Evolutionary conservation across 176 grass and related monocot genomes (phyloP).

Genomic region (Hordeum marinum): DNA sequence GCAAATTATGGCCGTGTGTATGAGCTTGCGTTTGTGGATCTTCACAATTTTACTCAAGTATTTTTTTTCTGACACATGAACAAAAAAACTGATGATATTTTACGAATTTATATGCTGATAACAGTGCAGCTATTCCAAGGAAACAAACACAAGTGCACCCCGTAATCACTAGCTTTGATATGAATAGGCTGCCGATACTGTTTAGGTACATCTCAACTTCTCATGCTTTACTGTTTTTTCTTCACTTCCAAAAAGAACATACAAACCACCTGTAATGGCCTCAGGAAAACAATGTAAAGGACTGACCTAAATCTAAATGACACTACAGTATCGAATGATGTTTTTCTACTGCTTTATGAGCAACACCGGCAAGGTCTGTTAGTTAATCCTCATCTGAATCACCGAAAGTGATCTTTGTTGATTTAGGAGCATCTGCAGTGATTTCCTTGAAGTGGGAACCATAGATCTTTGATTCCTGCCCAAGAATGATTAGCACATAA

Average conservation of each 20-base stretch:
- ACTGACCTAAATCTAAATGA: conserved; percentile 15
- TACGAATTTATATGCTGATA: background rate
- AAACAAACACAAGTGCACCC: background rate
- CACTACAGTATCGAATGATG: background rate
- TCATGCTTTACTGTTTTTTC: background rate
- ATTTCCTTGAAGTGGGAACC: conserved; percentile 93
- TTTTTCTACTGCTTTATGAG: background rate
- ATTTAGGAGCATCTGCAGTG: conserved; percentile 80
- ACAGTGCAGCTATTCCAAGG: background rate
- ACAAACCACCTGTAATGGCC: background rate
- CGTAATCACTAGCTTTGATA: background rate
- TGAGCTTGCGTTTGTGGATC: background rate
- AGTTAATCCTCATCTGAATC: conserved; percentile 76
- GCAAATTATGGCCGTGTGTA: too few species aligned
- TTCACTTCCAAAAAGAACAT: background rate
- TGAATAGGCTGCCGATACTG: background rate
- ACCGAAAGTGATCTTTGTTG: conserved; percentile 85
- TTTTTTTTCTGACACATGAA: background rate
- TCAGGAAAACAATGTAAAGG: background rate
- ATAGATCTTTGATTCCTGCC: conserved; percentile 90
- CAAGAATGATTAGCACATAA: background rate
- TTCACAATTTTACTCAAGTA: background rate
- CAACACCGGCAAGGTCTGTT: background rate
- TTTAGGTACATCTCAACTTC: background rate
- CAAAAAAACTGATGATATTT: too few species aligned